phyloP scores from a whole-genome alignment of 129 eudicot species.

The Pittosporum tobira region DNA sequence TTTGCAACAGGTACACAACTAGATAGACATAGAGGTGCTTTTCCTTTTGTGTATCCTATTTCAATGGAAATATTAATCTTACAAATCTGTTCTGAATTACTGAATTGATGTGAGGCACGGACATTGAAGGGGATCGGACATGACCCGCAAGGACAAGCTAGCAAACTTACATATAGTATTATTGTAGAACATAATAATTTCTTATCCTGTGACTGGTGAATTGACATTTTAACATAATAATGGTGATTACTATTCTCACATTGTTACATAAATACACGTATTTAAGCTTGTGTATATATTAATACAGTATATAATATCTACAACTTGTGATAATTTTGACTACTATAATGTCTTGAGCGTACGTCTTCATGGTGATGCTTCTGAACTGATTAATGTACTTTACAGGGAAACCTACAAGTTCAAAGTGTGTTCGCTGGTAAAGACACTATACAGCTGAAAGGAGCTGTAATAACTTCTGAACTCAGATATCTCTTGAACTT shows the following conservation, averaged over 20 bases:
- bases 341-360: neutral
- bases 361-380: neutral
- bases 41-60: neutral
- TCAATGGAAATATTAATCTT: neutral
- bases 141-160: neutral
- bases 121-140: neutral
- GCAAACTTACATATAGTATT: neutral
- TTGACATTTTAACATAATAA: neutral
- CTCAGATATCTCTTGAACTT: constrained; percentile 67
- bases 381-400: neutral
- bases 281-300: too few relatives aligned
- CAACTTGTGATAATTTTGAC: neutral
- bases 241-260: neutral
- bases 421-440: constrained; percentile 60
- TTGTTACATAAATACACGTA: neutral
- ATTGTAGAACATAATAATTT: neutral
- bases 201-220: neutral
- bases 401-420: constrained; percentile 85
- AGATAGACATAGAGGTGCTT: neutral
- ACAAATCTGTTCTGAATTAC: neutral
- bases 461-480: constrained; percentile 68
- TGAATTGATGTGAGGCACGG: neutral
- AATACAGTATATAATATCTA: too few relatives aligned
- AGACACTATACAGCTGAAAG: constrained; percentile 69
- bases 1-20: neutral